These are phyloP conservation scores for Xylaria curta DNA, from an alignment of 495 filamentous ascomycete species.

Conservation along the genomic window DNA sequence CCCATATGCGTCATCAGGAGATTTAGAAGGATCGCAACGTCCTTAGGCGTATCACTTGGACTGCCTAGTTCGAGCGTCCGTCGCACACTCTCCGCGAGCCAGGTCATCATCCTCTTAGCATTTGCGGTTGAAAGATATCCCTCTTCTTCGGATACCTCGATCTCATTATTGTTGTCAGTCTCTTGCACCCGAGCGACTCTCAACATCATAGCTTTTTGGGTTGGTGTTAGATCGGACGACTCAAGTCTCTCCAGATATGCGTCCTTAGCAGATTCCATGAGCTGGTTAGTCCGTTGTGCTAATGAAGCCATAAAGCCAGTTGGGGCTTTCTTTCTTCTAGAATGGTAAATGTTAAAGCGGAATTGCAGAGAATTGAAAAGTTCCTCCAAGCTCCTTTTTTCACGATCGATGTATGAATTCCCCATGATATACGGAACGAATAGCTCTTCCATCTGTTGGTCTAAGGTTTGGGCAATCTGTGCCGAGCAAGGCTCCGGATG, in stretches of 20 bases:
- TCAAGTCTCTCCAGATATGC: slow-evolving; percentile 85
- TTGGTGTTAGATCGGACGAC: slow-evolving; percentile 80
- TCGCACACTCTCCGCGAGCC: slow-evolving; percentile 96
- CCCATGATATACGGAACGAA: slow-evolving; percentile 96
- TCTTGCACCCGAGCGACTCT: slow-evolving; percentile 76
- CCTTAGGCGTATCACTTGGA: slow-evolving; percentile 88
- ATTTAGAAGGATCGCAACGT: slow-evolving; percentile 84
- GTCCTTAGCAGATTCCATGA: slow-evolving; percentile 80
- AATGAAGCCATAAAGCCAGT: slow-evolving; percentile 89
- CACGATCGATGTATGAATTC: slow-evolving; percentile 93
- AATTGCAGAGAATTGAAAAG: slow-evolving; percentile 91
- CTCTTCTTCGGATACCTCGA: slow-evolving; percentile 89
- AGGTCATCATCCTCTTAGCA: slow-evolving; percentile 95
- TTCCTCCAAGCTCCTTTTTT: slow-evolving; percentile 88
- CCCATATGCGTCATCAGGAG: slow-evolving; percentile 89
- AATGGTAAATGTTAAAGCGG: slow-evolving; percentile 94
- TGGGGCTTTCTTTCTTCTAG: slow-evolving; percentile 78
- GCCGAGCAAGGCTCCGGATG: slow-evolving; percentile 90
- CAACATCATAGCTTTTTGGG: slow-evolving; percentile 85
- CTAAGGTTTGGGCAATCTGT: slow-evolving; percentile 81
- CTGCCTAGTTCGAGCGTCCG: slow-evolving; percentile 87
- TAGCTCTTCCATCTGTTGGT: slow-evolving; percentile 95
- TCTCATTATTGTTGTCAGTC: slow-evolving; percentile 66
- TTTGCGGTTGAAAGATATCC: slow-evolving; percentile 81
- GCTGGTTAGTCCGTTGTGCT: slow-evolving; percentile 83